Conservation (phyloP, 257 asterid species). For the Leptodermis oblonga region DNA sequence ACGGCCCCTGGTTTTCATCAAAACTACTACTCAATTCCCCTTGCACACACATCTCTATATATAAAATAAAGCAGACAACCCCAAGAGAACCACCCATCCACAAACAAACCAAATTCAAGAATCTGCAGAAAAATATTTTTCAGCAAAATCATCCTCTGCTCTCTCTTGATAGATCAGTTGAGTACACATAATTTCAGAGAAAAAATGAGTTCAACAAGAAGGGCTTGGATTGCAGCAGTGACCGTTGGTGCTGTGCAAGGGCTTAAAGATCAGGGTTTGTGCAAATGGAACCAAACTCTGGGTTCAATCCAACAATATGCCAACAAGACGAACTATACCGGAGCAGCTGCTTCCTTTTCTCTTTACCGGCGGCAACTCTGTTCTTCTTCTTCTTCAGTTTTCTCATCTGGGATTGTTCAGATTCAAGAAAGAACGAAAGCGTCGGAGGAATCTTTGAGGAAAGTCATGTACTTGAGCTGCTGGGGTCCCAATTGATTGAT, state of each 20-base stretch:
- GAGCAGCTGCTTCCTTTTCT: conserved; percentile 10
- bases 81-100: no score
- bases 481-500: conserved; percentile 27
- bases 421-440: conserved; percentile 1
- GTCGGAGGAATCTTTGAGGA: conserved; percentile 29
- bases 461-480: conserved; percentile 29
- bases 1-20: no score
- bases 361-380: conserved; percentile 19
- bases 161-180: no score
- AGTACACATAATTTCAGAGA: no score
- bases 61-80: no score
- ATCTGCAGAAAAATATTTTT: no score
- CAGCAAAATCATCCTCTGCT: no score
- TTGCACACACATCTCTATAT: no score
- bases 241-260: conserved; percentile 26
- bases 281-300: conserved; percentile 21
- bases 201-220: conserved; percentile 26
- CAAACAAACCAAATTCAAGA: no score
- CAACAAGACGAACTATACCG: no score
- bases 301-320: conserved; percentile 15
- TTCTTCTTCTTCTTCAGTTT: conserved; percentile 10
- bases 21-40: no score
- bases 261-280: conserved; percentile 28
- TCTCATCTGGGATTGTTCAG: neutral
- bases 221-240: conserved; percentile 25